Conservation (phyloP, 768 basidiomycete genomes). For the Polyporus arcularius region DNA sequence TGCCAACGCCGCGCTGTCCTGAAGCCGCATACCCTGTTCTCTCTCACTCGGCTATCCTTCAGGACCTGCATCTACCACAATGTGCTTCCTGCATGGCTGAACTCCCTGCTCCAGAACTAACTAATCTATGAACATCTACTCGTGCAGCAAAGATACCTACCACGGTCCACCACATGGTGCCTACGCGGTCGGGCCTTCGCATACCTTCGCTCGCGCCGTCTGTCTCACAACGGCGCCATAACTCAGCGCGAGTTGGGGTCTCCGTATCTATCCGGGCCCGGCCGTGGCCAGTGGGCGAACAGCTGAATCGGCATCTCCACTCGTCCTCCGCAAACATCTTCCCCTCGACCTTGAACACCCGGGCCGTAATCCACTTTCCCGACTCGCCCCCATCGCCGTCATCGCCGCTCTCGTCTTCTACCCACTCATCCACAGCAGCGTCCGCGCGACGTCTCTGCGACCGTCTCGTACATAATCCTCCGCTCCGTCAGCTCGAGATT, state of each 20-base stretch:
- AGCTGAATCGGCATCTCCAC: constrained; percentile 31
- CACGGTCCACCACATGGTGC: constrained; percentile 20
- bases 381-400: constrained; percentile 6
- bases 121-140: constrained; percentile 32
- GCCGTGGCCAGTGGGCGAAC: constrained; percentile 36
- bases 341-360: constrained; percentile 22
- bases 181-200: neutral
- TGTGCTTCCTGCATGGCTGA: too few relatives aligned
- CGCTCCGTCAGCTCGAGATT: constrained; percentile 35
- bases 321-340: constrained; percentile 25
- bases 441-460: constrained; percentile 15
- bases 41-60: too few relatives aligned
- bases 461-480: constrained; percentile 30
- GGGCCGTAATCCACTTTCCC: constrained; percentile 24
- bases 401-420: neutral
- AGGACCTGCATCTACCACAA: too few relatives aligned
- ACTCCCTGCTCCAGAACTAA: constrained; percentile 17
- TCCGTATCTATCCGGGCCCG: constrained; percentile 45
- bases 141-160: constrained; percentile 42
- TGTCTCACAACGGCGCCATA: neutral
- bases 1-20: too few relatives aligned
- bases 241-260: constrained; percentile 40
- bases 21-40: too few relatives aligned
- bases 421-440: constrained; percentile 17
- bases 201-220: constrained; percentile 20